phyloP scores from a whole-genome alignment of 352 stramenopile genomes.

The Thalassiosira mediterranea region DNA sequence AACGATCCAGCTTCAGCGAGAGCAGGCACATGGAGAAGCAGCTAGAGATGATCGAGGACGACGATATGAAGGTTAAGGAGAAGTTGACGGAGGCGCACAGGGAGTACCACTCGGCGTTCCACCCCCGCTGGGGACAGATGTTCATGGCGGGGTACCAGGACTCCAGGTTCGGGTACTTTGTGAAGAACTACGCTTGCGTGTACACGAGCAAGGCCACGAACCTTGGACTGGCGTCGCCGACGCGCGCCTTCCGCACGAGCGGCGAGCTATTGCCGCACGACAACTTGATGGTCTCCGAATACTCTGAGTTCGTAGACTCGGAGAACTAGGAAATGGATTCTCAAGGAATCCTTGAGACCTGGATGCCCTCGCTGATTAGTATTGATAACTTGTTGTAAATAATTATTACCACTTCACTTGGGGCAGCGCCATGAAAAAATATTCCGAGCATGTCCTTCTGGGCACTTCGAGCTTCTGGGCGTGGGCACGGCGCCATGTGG shows the following conservation, averaged over 20 bases:
- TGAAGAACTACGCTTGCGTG: constrained; percentile 87
- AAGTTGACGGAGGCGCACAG: constrained; percentile 67
- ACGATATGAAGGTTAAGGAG: constrained; percentile 76
- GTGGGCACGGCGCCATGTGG: no score
- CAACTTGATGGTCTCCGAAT: constrained; percentile 54
- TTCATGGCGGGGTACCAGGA: constrained; percentile 85
- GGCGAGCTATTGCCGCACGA: constrained; percentile 74
- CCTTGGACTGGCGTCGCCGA: constrained; percentile 72
- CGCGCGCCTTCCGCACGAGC: constrained; percentile 72
- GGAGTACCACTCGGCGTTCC: constrained; percentile 83
- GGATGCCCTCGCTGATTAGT: neutral
- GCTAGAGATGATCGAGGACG: constrained; percentile 59
- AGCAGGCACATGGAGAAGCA: constrained; percentile 35
- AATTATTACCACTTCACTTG: neutral
- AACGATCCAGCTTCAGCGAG: constrained; percentile 19
- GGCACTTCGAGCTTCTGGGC: no score
- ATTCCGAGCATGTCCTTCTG: neutral
- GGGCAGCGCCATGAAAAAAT: neutral
- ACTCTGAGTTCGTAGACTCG: constrained; percentile 26
- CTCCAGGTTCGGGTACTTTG: constrained; percentile 86
- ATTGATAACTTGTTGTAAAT: neutral
- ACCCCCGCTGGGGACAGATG: constrained; percentile 87
- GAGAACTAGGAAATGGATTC: constrained; percentile 2
- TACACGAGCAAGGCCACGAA: constrained; percentile 87
- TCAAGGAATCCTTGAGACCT: neutral